Conservation (phyloP, 169 alveolate species). For the Cryptosporidium baileyi region DNA sequence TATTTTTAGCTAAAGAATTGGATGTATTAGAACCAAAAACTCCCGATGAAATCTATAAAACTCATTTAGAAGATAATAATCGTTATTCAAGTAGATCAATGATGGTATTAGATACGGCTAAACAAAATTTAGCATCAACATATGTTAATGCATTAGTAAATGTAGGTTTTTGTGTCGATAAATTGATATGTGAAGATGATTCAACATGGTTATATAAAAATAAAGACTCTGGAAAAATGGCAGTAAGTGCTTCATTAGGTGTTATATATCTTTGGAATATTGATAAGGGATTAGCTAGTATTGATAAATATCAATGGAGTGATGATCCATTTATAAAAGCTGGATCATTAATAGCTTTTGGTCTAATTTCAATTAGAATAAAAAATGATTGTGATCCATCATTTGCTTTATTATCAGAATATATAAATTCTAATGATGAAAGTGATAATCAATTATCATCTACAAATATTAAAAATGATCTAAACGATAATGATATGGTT, state of each 20-base stretch:
- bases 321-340: constrained; percentile 92
- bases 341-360: constrained; percentile 94
- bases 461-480: background rate
- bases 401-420: constrained; percentile 91
- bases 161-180: constrained; percentile 95
- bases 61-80: constrained; percentile 86
- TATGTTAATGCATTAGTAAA: constrained; percentile 98
- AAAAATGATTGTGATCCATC: constrained; percentile 95
- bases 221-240: constrained; percentile 92
- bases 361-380: constrained; percentile 91
- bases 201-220: constrained; percentile 91
- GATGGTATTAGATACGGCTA: constrained; percentile 88
- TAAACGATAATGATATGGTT: background rate
- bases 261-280: constrained; percentile 96
- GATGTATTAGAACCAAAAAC: constrained; percentile 95
- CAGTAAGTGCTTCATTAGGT: constrained; percentile 96
- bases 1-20: constrained; percentile 89
- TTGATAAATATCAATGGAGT: constrained; percentile 92
- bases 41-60: constrained; percentile 92
- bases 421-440: constrained; percentile 75
- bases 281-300: constrained; percentile 91
- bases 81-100: constrained; percentile 75
- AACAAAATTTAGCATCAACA: constrained; percentile 94
- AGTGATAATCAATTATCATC: background rate
- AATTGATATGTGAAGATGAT: constrained; percentile 84